phyloP scores from a whole-genome alignment of 768 basidiomycete species.

The Mycena vulgaris region DNA sequence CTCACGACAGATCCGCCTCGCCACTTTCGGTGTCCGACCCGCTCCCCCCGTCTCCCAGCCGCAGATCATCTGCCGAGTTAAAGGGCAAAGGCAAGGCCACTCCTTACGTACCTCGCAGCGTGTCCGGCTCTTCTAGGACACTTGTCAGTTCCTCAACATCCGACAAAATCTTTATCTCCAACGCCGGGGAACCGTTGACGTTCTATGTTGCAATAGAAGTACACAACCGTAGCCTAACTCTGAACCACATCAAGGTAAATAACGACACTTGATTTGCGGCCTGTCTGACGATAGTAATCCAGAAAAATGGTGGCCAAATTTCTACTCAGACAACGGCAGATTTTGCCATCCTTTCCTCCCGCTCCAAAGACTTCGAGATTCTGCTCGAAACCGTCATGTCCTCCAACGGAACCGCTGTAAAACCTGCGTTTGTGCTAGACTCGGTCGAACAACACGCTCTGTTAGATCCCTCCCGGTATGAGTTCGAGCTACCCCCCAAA shows the following conservation, averaged over 20 bases:
- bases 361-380: slow-evolving; percentile 66
- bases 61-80: slow-evolving; percentile 12
- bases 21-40: slow-evolving; percentile 7
- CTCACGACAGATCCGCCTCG: slow-evolving; percentile 1
- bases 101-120: background rate
- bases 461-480: slow-evolving; percentile 62
- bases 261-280: background rate
- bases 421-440: slow-evolving; percentile 67
- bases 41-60: slow-evolving; percentile 10
- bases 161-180: slow-evolving; percentile 60
- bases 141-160: slow-evolving; percentile 29
- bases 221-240: slow-evolving; percentile 61
- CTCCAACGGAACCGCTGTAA: slow-evolving; percentile 64
- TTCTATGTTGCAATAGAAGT: slow-evolving; percentile 84
- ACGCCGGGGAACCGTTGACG: slow-evolving; percentile 58
- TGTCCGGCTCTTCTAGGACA: slow-evolving; percentile 12
- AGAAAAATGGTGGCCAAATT: slow-evolving; percentile 81
- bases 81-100: slow-evolving; percentile 36
- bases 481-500: slow-evolving; percentile 52
- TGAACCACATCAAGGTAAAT: slow-evolving; percentile 74
- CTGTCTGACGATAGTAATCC: slow-evolving; percentile 16
- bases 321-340: slow-evolving; percentile 70
- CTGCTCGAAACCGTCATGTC: slow-evolving; percentile 54
- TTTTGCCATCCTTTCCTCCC: slow-evolving; percentile 70
- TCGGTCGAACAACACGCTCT: slow-evolving; percentile 61